These are phyloP conservation scores for Epichloe uncinata DNA, from an alignment of 2,329 filamentous ascomycete species.

Conservation along the genomic window DNA sequence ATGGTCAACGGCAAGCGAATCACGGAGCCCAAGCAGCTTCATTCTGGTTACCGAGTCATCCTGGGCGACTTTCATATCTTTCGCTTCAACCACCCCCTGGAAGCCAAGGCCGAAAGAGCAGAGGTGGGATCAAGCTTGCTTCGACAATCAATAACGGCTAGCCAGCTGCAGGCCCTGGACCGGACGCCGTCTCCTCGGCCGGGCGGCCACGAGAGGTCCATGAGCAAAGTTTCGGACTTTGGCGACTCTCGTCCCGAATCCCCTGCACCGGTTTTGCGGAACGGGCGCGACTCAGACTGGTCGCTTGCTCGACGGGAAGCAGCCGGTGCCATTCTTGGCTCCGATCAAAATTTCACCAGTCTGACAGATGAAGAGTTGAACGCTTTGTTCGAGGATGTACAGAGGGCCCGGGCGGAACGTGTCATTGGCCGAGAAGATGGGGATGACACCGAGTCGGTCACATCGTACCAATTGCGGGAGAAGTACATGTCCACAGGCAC, in stretches of 20 bases:
- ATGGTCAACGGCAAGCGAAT: constrained; percentile 96
- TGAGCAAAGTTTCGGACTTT: constrained; percentile 69
- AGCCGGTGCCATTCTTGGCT: constrained; percentile 77
- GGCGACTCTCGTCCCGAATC: constrained; percentile 71
- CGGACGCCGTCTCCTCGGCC: constrained; percentile 33
- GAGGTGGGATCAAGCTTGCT: constrained; percentile 70
- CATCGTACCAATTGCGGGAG: constrained; percentile 77
- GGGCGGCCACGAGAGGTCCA: constrained; percentile 60
- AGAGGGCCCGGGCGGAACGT: constrained; percentile 66
- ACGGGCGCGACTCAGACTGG: constrained; percentile 80
- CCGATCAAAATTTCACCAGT: constrained; percentile 81
- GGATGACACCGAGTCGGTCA: constrained; percentile 80
- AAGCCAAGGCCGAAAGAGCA: constrained; percentile 82
- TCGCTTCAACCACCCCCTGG: constrained; percentile 93
- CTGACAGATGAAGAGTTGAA: constrained; percentile 92
- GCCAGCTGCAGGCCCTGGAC: constrained; percentile 46
- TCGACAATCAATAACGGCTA: constrained; percentile 63
- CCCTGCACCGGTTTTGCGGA: constrained; percentile 51
- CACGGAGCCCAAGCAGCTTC: constrained; percentile 69
- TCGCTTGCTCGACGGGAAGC: constrained; percentile 86
- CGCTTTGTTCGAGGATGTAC: constrained; percentile 84
- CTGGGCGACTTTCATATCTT: constrained; percentile 98
- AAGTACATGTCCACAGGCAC: constrained; percentile 95
- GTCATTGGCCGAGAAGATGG: constrained; percentile 64
- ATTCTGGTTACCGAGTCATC: constrained; percentile 90